These are phyloP conservation scores for Mentha longifolia DNA, from an alignment of 257 asterid species.

Conservation along the genomic window DNA sequence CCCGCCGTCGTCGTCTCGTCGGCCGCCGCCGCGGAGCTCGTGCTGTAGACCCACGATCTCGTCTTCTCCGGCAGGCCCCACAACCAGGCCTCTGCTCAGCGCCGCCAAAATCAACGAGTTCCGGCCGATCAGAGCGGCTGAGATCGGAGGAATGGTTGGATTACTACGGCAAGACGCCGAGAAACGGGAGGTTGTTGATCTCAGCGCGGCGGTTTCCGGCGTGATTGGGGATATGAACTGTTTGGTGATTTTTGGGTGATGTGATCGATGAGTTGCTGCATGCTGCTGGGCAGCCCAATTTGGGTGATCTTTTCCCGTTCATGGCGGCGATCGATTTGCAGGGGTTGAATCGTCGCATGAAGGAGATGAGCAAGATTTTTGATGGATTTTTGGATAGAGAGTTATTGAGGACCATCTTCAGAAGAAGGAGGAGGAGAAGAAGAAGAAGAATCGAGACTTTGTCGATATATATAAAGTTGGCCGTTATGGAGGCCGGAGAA, in stretches of 20 bases:
- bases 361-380: constrained; percentile 28
- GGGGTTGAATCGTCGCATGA: constrained; percentile 31
- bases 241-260: constrained; percentile 12
- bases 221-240: constrained; percentile 14
- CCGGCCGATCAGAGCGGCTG: constrained; percentile 31
- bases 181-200: neutral
- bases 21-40: too few species aligned
- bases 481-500: constrained; percentile 42
- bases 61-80: too few species aligned
- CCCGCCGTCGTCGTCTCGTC: too few species aligned
- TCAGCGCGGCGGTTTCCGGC: neutral
- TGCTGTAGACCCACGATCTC: too few species aligned
- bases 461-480: constrained; percentile 45
- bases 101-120: constrained; percentile 31
- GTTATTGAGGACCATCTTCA: constrained; percentile 45
- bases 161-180: neutral
- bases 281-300: constrained; percentile 1
- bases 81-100: too few species aligned
- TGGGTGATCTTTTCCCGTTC: constrained; percentile 33
- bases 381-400: constrained; percentile 46
- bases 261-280: neutral
- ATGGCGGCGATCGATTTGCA: constrained; percentile 39
- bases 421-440: constrained; percentile 24
- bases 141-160: neutral
- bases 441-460: constrained; percentile 30